phyloP scores from a whole-genome alignment of 179 eudicot species.

The Sideroxylon spinosum region DNA sequence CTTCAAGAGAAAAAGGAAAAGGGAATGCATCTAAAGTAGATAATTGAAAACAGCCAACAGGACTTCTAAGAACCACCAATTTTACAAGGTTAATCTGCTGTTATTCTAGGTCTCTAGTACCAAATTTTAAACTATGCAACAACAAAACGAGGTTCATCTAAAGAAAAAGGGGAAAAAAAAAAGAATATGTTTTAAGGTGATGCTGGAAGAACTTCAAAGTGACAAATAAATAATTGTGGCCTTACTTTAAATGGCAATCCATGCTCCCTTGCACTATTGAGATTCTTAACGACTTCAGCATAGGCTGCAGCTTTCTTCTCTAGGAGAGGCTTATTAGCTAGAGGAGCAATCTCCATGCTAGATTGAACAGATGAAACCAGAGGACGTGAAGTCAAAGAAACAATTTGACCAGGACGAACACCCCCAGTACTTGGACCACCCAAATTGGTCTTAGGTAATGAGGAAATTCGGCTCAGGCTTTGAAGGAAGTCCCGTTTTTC shows the following conservation, averaged over 20 bases:
- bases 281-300: slow-evolving; percentile 68
- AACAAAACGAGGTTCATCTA: background rate
- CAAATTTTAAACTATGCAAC: background rate
- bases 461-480: slow-evolving; percentile 75
- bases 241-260: slow-evolving; percentile 76
- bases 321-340: slow-evolving; percentile 50
- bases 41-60: background rate
- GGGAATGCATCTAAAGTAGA: background rate
- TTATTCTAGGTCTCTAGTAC: background rate
- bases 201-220: slow-evolving; percentile 9
- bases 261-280: slow-evolving; percentile 73
- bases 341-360: slow-evolving; percentile 59
- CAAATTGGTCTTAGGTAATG: slow-evolving; percentile 65
- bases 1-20: background rate
- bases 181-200: slow-evolving; percentile 2
- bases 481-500: slow-evolving; percentile 90
- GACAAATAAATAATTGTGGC: background rate
- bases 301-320: slow-evolving; percentile 82
- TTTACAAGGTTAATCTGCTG: background rate
- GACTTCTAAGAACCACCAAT: background rate
- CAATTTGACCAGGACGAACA: slow-evolving; percentile 55
- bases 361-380: slow-evolving; percentile 52
- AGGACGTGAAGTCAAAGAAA: slow-evolving; percentile 51
- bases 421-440: slow-evolving; percentile 42
- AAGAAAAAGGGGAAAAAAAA: background rate